Conservation (phyloP, 176 grass and related monocot genomes). For the Phoenix roebelenii region DNA sequence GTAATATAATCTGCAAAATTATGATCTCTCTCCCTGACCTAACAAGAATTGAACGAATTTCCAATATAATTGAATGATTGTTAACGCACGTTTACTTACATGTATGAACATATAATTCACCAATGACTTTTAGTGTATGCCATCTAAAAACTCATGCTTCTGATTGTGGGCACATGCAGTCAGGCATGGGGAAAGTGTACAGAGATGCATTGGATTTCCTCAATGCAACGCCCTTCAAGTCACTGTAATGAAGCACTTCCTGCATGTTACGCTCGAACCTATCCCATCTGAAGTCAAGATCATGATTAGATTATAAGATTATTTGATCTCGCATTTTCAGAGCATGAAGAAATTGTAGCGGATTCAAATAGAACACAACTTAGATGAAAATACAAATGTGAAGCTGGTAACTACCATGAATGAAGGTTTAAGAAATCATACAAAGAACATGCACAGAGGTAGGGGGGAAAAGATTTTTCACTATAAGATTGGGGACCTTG, state of each 20-base stretch:
- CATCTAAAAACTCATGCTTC: conserved; percentile 23
- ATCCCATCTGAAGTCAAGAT: conserved; percentile 51
- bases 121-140: too few species aligned
- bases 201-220: conserved; percentile 55
- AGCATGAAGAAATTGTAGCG: too few species aligned
- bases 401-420: too few species aligned
- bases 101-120: conserved; percentile 12
- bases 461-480: too few species aligned
- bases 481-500: too few species aligned
- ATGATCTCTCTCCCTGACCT: conserved; percentile 12
- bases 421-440: too few species aligned
- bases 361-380: too few species aligned
- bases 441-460: too few species aligned
- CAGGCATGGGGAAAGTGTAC: conserved; percentile 75
- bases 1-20: conserved; percentile 1
- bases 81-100: conserved; percentile 31
- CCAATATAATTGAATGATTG: conserved; percentile 2
- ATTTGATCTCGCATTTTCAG: too few species aligned
- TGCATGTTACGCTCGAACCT: conserved; percentile 65
- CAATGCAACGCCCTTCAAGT: conserved; percentile 43
- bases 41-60: conserved; percentile 5
- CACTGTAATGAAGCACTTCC: conserved; percentile 60
- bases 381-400: too few species aligned
- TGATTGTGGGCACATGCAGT: conserved; percentile 71
- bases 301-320: too few species aligned